Evolutionary conservation across 441 rosid genomes (phyloP).

Genomic region (Corymbia citriodora): DNA sequence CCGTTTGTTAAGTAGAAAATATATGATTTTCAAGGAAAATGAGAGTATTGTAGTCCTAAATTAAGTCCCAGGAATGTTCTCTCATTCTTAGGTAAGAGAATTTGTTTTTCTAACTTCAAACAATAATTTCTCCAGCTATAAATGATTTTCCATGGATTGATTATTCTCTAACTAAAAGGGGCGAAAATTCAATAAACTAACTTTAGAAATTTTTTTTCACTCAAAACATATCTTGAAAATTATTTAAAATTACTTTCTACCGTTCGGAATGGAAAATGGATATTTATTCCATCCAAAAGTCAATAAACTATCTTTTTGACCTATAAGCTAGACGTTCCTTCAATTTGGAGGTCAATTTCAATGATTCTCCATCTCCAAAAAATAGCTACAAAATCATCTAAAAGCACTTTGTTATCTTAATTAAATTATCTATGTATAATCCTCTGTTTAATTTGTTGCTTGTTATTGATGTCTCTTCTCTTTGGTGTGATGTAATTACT

Average conservation of each 20-base stretch:
- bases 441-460: background rate
- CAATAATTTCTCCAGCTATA: background rate
- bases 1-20: background rate
- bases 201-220: background rate
- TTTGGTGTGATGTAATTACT: background rate
- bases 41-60: background rate
- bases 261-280: background rate
- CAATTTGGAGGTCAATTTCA: background rate
- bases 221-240: background rate
- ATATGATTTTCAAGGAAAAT: background rate
- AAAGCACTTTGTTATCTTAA: background rate
- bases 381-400: background rate
- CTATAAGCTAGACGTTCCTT: background rate
- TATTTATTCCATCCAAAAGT: background rate
- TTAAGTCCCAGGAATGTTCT: background rate
- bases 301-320: background rate
- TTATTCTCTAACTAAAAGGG: background rate
- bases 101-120: background rate
- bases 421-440: background rate
- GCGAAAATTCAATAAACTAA: background rate
- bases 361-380: background rate
- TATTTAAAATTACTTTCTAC: too few species aligned
- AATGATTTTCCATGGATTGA: background rate
- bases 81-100: too few species aligned
- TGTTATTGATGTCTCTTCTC: background rate